Evolutionary conservation across 1,284 basidiomycete species (phyloP), one percentile per base, ranked within the genome.

Genomic region (Rhodotorula mucilaginosa): DNA sequence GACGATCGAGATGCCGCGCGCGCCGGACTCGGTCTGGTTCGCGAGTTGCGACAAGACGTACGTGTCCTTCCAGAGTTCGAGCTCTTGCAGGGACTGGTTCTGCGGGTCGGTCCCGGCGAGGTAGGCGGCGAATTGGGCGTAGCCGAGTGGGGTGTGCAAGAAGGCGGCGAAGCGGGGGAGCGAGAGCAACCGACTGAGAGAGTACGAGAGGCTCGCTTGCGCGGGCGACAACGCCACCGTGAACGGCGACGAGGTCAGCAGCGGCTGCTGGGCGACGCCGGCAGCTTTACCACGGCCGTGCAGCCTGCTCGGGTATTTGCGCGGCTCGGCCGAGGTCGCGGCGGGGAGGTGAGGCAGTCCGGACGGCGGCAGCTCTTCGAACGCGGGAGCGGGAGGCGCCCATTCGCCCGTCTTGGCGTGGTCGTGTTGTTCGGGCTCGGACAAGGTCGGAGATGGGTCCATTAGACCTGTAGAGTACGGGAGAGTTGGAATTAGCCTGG

Each of bases 21-120:
- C 56, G 12, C 67, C 69, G 51, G 47, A 29, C 4, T 57, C 61
- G 8, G 51, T 31, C 31, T 67, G 63, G 23, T 15, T 16, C 18
- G 39, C 10, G 23, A 68, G 34, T 16, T 19, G 19, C 2, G 51
- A 21, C 12, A 74, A 34, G 12, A 67, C 52, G 39, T 48, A 26
- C 19, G 65, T 34, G 49, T 74, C 69, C 52, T 64, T 54, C 67
- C 67, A 74, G 51, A 71, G 31, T 31, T 74, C 73, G 58, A 74
- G 67, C 31, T 68, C 46, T 31, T 39, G 18, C 13, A 63, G 44
- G 26, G 63, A 21, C 18, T 21, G 34, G 16, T 10, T 31, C 10
- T 34, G 6, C 0, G 48, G 56, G 48, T 31, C 31, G 15, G 31
- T 48, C n/a, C 51, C 52, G 18, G 64, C 29, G n/a, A 74, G 67